phyloP scores from a whole-genome alignment of 2,329 filamentous ascomycete genomes.

The Aspergillus arachidicola region DNA sequence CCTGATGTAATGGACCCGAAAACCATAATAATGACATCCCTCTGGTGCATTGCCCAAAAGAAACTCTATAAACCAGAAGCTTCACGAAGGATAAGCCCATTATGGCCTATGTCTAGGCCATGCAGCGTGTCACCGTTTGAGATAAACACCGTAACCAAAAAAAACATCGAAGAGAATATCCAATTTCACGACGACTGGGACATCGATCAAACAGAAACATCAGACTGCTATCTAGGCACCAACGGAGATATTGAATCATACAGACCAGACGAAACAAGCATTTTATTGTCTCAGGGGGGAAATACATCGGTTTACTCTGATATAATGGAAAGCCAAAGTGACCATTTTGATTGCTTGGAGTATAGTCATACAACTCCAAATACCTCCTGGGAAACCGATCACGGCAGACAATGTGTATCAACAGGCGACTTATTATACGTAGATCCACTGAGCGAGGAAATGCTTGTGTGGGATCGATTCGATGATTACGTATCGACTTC shows the following conservation, averaged over 20 bases:
- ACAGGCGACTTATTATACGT: background rate
- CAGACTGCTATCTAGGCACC: conserved; percentile 10
- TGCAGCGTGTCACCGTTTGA: too few relatives aligned
- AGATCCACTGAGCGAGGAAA: conserved; percentile 2
- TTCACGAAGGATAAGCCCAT: conserved; percentile 10
- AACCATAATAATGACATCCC: conserved; percentile 27
- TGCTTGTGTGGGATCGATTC: conserved; percentile 3
- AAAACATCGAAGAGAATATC: background rate
- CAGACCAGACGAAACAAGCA: background rate
- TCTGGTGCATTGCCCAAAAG: conserved; percentile 38
- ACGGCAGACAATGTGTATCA: background rate
- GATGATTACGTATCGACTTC: background rate
- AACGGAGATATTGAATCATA: background rate
- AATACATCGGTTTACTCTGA: background rate
- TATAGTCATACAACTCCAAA: background rate
- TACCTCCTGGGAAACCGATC: background rate
- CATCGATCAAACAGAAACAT: background rate
- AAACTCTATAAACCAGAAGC: conserved; percentile 23
- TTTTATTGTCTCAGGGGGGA: conserved; percentile 10
- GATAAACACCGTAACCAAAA: background rate
- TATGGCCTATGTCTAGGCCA: background rate
- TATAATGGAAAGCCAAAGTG: background rate
- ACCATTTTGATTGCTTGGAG: background rate
- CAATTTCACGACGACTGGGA: background rate
- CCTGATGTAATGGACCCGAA: conserved; percentile 9